Base-by-base conservation (phyloP, 345 rosid genomes). In the Brassica napus region DNA sequence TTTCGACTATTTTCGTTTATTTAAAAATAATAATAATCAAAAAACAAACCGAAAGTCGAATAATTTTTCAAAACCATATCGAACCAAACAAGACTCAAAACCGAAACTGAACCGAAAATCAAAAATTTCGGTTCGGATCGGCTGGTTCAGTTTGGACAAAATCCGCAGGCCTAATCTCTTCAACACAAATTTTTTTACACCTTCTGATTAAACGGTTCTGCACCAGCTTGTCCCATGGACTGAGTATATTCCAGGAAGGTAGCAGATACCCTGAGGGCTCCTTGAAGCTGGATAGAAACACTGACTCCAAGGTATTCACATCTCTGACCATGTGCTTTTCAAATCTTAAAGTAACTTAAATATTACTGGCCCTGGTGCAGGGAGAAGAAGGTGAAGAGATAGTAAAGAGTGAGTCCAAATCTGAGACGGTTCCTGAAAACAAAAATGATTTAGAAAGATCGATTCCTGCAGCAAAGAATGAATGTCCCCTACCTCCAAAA, bases 141-240 rank as follows among this genome's bases (percentile, higher is more conserved):
- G 31, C 31, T 28, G 30, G 31, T 28, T 28, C 31, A 28, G 31
- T 28, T 28, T 4, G 31, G 31, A 28, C 31, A 28, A 28, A 28
- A 28, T 28, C 31, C 31, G 4, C 31, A 28, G 1, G 31, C 31
- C 31, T 28, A 28, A 28, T 28, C 31, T 23, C 24, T 23, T 23
- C 24, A 23, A 28, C 30, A 28, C 37, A 35, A 35, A 0, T 26
- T 2, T 18, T 16, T 9, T 54, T 26, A 35, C 7, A 67, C 34
- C 26, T 39, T 23, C 57, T 70, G 21, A 75, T 65, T 54, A 37
- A 26, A 69, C 2, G 57, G 15, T 34, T 70, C 34, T 84, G 83
- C 83, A 83, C 80, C 89, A 96, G 99, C 84, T 88, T 96, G 91
- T 93, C 97, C 76, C 97, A 92, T 79, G 99, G 99, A 79, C 74